Evolutionary conservation across 2,329 filamentous ascomycete genomes (phyloP).

Genomic region (Verticillium nonalfalfae): DNA sequence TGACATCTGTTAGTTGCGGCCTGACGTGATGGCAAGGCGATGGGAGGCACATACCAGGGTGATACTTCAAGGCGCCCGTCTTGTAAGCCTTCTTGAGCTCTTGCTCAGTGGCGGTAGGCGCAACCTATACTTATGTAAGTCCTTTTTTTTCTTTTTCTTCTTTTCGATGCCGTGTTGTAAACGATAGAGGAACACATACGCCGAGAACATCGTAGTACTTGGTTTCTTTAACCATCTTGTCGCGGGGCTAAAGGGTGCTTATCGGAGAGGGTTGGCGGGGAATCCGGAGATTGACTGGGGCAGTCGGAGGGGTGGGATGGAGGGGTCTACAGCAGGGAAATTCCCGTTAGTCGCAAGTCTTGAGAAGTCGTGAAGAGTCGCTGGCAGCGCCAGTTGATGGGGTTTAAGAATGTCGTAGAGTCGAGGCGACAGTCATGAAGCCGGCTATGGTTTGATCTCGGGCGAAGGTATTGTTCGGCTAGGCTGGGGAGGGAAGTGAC

Average conservation of each 20-base stretch:
- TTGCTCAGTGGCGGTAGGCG: slow-evolving; percentile 72
- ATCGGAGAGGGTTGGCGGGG: neutral
- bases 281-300: neutral
- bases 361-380: neutral
- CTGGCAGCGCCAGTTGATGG: neutral
- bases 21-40: neutral
- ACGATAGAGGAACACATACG: slow-evolving; percentile 41
- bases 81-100: slow-evolving; percentile 92
- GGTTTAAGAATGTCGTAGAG: neutral
- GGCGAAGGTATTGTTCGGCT: neutral
- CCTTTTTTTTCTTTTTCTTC: too few species aligned
- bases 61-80: slow-evolving; percentile 73
- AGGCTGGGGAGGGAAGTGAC: neutral
- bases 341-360: neutral
- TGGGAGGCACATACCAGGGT: slow-evolving; percentile 59
- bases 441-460: neutral
- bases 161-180: slow-evolving; percentile 11
- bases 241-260: neutral
- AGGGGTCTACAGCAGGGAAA: neutral
- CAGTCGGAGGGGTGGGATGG: neutral
- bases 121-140: slow-evolving; percentile 46
- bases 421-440: neutral
- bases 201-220: slow-evolving; percentile 75
- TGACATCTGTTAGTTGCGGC: slow-evolving; percentile 8
- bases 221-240: slow-evolving; percentile 69